Percentiles rank a stretch among this genome's conserved stretches.
phyloP scores from a whole-genome alignment of 352 stramenopile genomes.

The Pythium angustatum region DNA sequence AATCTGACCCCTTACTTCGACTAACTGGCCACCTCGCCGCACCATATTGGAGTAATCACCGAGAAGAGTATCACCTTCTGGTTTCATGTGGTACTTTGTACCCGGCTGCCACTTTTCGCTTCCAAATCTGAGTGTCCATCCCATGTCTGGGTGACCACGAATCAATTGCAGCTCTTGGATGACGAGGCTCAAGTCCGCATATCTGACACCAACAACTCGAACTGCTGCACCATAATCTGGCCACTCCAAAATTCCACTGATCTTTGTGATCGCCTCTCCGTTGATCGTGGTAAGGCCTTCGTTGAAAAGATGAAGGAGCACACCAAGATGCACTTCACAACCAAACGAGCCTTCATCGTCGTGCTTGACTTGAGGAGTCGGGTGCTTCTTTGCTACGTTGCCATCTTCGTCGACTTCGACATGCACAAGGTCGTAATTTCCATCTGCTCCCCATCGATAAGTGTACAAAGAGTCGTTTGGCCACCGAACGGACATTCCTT shows the following conservation, averaged over 20 bases:
- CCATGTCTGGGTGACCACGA: conserved; percentile 83
- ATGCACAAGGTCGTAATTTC: conserved; percentile 85
- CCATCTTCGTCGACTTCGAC: conserved; percentile 83
- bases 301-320: conserved; percentile 70
- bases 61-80: conserved; percentile 31
- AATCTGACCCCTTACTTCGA: conserved; percentile 70
- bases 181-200: conserved; percentile 57
- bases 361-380: conserved; percentile 68
- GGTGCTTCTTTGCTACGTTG: conserved; percentile 65
- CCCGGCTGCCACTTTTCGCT: conserved; percentile 86
- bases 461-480: conserved; percentile 88
- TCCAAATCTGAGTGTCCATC: conserved; percentile 86
- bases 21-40: conserved; percentile 53
- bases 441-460: conserved; percentile 86
- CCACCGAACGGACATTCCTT: conserved; percentile 89
- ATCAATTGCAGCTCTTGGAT: conserved; percentile 83
- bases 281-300: conserved; percentile 3
- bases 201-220: conserved; percentile 57
- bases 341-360: conserved; percentile 79
- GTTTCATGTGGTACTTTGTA: conserved; percentile 74
- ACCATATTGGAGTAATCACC: conserved; percentile 64
- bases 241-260: conserved; percentile 76
- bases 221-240: conserved; percentile 81
- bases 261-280: conserved; percentile 29
- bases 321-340: conserved; percentile 76